Evolutionary conservation across 1,284 basidiomycete genomes (phyloP).

Genomic region (Kwoniella shivajii): DNA sequence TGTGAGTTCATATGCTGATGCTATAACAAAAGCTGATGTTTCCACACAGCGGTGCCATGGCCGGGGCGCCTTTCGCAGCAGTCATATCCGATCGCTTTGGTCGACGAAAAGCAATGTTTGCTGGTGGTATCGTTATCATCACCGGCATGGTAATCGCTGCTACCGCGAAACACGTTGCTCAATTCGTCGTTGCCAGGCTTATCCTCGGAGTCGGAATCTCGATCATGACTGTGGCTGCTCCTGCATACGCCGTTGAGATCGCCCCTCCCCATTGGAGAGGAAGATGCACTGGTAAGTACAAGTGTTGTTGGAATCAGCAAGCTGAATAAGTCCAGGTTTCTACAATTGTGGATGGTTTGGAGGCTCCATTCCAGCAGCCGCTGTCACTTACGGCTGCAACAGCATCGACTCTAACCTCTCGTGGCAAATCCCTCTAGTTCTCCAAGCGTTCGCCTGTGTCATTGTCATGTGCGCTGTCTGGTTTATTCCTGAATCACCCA

Average conservation of each 20-base stretch:
- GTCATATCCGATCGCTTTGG: slow-evolving; percentile 20
- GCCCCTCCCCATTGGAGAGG: slow-evolving; percentile 68
- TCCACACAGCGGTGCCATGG: slow-evolving; percentile 17
- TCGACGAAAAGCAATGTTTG: slow-evolving; percentile 18
- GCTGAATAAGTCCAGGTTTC: slow-evolving; percentile 38
- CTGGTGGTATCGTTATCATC: slow-evolving; percentile 15
- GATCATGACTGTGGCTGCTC: slow-evolving; percentile 58
- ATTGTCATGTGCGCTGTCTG: slow-evolving; percentile 27
- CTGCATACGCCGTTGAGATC: slow-evolving; percentile 60
- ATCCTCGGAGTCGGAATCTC: slow-evolving; percentile 53
- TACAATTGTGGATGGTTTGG: slow-evolving; percentile 53
- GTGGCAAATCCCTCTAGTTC: slow-evolving; percentile 42
- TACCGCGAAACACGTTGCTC: slow-evolving; percentile 16
- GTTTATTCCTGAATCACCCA: slow-evolving; percentile 49
- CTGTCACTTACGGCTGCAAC: slow-evolving; percentile 42
- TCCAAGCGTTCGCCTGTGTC: slow-evolving; percentile 36
- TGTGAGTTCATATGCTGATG: slow-evolving; percentile 14
- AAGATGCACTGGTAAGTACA: slow-evolving; percentile 57
- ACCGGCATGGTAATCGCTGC: slow-evolving; percentile 18
- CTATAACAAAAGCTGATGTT: not conserved
- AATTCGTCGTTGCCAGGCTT: slow-evolving; percentile 51
- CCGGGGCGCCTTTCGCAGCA: slow-evolving; percentile 29
- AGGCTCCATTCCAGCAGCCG: slow-evolving; percentile 41
- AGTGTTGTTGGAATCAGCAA: not conserved
- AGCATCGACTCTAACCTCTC: slow-evolving; percentile 35